Evolutionary conservation across 2,329 filamentous ascomycete species (phyloP), one percentile per base, ranked within the genome.

Genomic region (Waltergamsia citrina): DNA sequence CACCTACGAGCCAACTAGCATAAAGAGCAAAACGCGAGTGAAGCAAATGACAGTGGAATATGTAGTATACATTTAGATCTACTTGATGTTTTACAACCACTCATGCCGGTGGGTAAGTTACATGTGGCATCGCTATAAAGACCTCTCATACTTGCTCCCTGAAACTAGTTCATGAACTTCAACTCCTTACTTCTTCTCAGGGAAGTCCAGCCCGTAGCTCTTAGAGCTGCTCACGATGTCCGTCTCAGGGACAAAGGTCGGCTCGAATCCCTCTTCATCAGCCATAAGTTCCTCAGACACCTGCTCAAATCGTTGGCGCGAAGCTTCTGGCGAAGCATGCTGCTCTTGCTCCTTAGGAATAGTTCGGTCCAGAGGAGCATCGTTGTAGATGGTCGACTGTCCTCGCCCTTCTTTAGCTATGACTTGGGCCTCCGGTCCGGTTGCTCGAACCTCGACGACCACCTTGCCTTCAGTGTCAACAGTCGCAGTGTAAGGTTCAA

Each of bases 181-280:
- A 15, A n/a, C n/a, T n/a, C 37, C 44, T 46, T 38, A 38, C 35
- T 40, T 29, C 15, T 36, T 32, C 35, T 18, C 16, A 15, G 33
- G 33, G 12, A 19, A 20, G 30, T 47, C 46, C 23, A 67, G 42
- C 4, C 62, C 60, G 35, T 66, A 67, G 40, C 40, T 58, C 34
- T 44, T 45, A 4, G 51, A 52, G 41, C 54, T 63, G 38, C 59
- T 53, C 17, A 53, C 33, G n/a, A 50, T 36, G 17, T 43, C 32
- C 54, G 85, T 44, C 77, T 85, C 63, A 69, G 81, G 32, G 4
- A 16, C 21, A 23, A 23, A 32, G 8, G 16, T 84, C 36, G n/a
- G n/a, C n/a, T n/a, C n/a, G n/a, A n/a, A n/a, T 80, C 81, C 42
- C 85, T 84, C 65, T 85, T 86, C 58, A 81, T 81, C 12, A 73